Evolutionary conservation across 805 yeast species (phyloP).

Genomic region (Saccharomycopsis sp.): DNA sequence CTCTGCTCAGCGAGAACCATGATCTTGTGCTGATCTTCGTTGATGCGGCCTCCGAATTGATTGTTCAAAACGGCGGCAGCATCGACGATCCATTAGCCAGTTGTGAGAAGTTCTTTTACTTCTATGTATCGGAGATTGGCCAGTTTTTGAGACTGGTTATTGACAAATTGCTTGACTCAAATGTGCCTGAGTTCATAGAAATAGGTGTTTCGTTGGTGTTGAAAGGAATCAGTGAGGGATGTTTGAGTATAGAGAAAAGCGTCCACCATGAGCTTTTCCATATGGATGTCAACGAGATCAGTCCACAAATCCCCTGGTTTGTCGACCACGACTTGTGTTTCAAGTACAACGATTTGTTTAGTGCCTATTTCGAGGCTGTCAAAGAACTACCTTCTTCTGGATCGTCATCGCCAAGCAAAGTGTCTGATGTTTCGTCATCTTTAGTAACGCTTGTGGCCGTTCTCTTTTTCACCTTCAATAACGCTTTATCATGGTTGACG

Average conservation of each 20-base stretch:
- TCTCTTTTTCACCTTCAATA: slow-evolving; percentile 35
- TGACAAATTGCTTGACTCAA: slow-evolving; percentile 2
- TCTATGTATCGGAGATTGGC: slow-evolving; percentile 8
- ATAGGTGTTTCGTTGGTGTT: slow-evolving; percentile 9
- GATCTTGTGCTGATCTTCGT: slow-evolving; percentile 8
- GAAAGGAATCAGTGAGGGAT: slow-evolving; percentile 17
- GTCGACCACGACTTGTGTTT: slow-evolving; percentile 12
- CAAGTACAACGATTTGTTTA: slow-evolving; percentile 8
- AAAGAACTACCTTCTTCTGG: neutral
- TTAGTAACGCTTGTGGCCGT: slow-evolving; percentile 35
- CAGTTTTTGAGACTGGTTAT: slow-evolving; percentile 6
- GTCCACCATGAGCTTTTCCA: slow-evolving; percentile 8
- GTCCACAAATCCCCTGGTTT: slow-evolving; percentile 11
- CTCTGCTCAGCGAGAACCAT: neutral
- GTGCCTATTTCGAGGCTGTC: slow-evolving; percentile 8
- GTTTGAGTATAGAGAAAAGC: slow-evolving; percentile 12
- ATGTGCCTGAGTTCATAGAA: neutral
- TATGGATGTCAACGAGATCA: slow-evolving; percentile 5
- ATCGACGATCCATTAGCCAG: slow-evolving; percentile 3
- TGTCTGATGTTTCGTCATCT: slow-evolving; percentile 21
- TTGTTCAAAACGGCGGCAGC: neutral
- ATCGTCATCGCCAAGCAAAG: neutral
- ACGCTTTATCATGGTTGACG: slow-evolving; percentile 31
- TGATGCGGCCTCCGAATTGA: neutral
- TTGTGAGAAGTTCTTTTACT: slow-evolving; percentile 11